Evolutionary conservation across 495 filamentous ascomycete species (phyloP), one percentile per base, ranked within the genome.

Genomic region (Penicillium bialowiezense): DNA sequence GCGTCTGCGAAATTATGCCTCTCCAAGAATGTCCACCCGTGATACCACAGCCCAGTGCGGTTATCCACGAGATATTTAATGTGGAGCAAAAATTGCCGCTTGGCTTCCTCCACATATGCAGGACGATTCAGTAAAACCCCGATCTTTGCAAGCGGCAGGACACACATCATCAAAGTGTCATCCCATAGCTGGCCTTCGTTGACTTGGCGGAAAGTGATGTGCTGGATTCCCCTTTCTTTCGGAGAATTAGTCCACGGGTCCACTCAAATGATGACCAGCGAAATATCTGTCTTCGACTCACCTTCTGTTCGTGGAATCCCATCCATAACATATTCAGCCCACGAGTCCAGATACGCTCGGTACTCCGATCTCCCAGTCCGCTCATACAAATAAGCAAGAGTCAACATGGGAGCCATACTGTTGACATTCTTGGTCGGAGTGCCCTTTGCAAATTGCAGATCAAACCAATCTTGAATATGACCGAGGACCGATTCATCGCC

Each of bases 111-210:
- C 18, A 85, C 64, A 55, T 86, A 85, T 43, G 82, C 71, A 6
- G 75, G 76, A 5, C 80, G 67, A 45, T 70, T 63, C 12, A 86
- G 71, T 13, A 85, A 58, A 21, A 75, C 67, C 1, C 83, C 83
- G 40, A 85, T 86, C 62, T 85, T 86, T 20, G 82, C 82, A 5
- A 85, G 69, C 4, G 83, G 83, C 56, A 86, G 61, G 3, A 82
- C 82, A 24, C 80, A 83, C 82, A 86, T 86, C 82, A 86, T 85
- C 35, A 85, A 69, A 18, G 83, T 51, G 15, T 51, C 48, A 15
- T 51, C 48, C 48, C 48, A 51, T 23, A 51, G 31, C 24, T 51
- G 40, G n/a, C 32, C 39, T 18, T 51, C 32, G 23, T 51, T 43
- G 28, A 43, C 48, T 17, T 35, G 20, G 6, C 19, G 18, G 15